Percentiles rank a stretch among this genome's conserved stretches.
These are phyloP conservation scores for Trypanosoma grayi DNA, from an alignment of 208 protist species.

Conservation along the genomic window DNA sequence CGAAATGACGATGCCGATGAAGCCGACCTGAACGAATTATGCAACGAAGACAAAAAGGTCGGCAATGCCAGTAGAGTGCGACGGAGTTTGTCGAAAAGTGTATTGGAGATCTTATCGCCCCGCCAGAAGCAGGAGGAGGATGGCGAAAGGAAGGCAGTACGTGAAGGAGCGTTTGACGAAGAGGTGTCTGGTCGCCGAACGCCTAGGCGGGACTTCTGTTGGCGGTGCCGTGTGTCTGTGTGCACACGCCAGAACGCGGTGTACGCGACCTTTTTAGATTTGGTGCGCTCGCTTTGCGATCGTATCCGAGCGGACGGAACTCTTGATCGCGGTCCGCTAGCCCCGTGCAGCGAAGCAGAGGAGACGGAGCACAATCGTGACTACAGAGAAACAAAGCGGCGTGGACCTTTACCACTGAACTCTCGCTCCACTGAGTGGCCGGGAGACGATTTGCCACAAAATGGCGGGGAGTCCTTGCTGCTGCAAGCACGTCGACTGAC, in stretches of 20 bases:
- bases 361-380: neutral
- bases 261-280: constrained; percentile 14
- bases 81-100: constrained; percentile 8
- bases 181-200: neutral
- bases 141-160: neutral
- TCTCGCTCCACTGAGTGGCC: neutral
- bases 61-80: neutral
- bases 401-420: neutral
- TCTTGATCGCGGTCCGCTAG: neutral
- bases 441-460: neutral
- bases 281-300: constrained; percentile 7
- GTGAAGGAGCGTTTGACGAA: too few species aligned
- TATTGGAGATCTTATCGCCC: constrained; percentile 16
- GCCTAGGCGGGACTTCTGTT: constrained; percentile 12
- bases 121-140: neutral
- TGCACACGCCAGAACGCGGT: neutral
- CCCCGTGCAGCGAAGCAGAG: neutral
- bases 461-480: neutral
- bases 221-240: constrained; percentile 12
- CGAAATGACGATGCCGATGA: neutral
- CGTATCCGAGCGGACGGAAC: neutral
- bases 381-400: neutral
- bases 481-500: constrained; percentile 14
- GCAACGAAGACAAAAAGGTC: neutral
- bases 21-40: neutral